A percentile compares a stretch with the other conserved stretches of the same genome.
phyloP scores from a whole-genome alignment of 495 filamentous ascomycete species.

The Neurospora sp. region DNA sequence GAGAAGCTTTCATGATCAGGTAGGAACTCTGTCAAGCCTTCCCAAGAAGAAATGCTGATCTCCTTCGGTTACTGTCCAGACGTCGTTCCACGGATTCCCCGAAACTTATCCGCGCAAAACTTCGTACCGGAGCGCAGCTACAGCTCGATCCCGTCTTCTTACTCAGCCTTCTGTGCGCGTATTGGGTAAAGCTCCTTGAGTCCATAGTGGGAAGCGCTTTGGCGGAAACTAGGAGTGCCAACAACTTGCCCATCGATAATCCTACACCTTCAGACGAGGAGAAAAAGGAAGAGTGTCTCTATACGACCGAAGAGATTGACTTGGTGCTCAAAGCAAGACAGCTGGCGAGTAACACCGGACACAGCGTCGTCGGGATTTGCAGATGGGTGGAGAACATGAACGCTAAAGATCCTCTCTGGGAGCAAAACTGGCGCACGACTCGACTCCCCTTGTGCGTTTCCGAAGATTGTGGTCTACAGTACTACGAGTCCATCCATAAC shows the following conservation, averaged over 20 bases:
- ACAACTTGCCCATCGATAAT: neutral
- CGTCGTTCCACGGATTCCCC: neutral
- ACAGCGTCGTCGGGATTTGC: neutral
- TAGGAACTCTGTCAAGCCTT: neutral
- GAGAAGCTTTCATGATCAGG: neutral
- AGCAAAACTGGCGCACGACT: neutral
- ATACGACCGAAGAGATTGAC: neutral
- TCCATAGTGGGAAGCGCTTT: neutral
- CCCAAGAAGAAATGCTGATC: neutral
- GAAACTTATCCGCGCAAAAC: neutral
- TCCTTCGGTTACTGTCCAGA: neutral
- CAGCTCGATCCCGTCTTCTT: neutral
- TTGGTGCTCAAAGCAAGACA: neutral
- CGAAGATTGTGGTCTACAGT: neutral
- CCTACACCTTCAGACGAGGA: neutral
- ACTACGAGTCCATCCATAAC: neutral
- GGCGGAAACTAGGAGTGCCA: neutral
- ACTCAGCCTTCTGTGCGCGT: neutral
- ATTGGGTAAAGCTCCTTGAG: neutral
- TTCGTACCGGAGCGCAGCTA: neutral
- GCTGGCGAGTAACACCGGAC: neutral
- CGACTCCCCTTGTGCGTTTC: neutral
- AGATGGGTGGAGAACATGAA: neutral
- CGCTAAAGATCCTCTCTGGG: neutral
- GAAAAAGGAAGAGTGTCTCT: neutral